Evolutionary conservation across 1,284 basidiomycete genomes (phyloP), one percentile per base, ranked within the genome.

Genomic region (Cryptococcus depauperatus): DNA sequence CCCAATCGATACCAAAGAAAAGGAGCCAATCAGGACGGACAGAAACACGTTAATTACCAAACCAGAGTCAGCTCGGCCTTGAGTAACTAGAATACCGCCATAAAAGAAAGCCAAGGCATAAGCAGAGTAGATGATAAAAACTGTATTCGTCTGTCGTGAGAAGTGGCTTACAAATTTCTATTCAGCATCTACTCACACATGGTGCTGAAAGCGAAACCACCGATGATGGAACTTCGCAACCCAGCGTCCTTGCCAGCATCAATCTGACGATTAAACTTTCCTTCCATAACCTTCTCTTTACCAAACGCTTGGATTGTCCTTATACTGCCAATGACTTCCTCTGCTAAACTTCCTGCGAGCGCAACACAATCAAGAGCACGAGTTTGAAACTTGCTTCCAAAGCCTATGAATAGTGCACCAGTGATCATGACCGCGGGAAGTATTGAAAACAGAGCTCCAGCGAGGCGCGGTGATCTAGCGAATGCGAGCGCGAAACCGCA

Each of bases 291-390:
- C 9, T 64, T 70, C 69, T 90, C 85, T 1, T 83, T 84, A 40
- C 88, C 89, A 58, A 98, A 98, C 0, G 93, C 92, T 54, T 96
- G 89, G 1, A 88, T 83, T 1, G 71, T 70, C n/a, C 70, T 60
- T 48, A 73, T 67, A 22, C 63, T 66, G 11, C 59, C 63, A 46
- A 98, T 85, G 57, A 89, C 87, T 68, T 98, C 95, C 70, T 98
- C 95, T 0, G 93, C 92, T 14, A 96, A 69, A 3, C 79, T 82
- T 32, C 92, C 91, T 21, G 83, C 85, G 21, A 84, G 80, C 3
- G 89, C 87, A 28, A 93, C 78, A 46, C 83, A 74, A 47, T 83
- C 79, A 43, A 93, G 77, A 22, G 84, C 35, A 74, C 51, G 62
- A 75, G 59, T 62, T 32, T 65, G 62, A 51, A 57, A 68, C 44